These are phyloP conservation scores for Talaromyces sp. DNA, from an alignment of 2,329 filamentous ascomycete species.

Conservation along the genomic window DNA sequence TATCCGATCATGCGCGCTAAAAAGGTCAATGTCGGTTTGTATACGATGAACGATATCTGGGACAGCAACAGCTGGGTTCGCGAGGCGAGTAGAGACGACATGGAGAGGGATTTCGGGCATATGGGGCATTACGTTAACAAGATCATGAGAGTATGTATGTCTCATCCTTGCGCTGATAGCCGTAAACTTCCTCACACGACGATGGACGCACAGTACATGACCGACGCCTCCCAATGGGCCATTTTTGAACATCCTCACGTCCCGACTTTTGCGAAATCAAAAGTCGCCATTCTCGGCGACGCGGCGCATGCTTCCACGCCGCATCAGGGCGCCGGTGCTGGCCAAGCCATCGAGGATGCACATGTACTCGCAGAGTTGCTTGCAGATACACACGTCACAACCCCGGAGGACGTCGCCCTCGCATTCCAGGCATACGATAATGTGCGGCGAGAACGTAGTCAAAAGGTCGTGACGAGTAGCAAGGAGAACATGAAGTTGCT, in stretches of 20 bases:
- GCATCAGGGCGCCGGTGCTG: constrained; percentile 38
- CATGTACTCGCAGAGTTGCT: constrained; percentile 46
- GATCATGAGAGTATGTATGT: constrained; percentile 27
- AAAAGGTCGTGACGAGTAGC: constrained; percentile 51
- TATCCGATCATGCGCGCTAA: constrained; percentile 34
- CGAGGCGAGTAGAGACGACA: constrained; percentile 29
- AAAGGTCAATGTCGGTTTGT: constrained; percentile 34
- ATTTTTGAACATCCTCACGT: constrained; percentile 34
- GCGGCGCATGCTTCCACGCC: constrained; percentile 40
- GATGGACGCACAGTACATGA: constrained; percentile 2
- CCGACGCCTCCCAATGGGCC: constrained; percentile 32
- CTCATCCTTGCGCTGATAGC: neutral
- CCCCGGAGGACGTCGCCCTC: constrained; percentile 34
- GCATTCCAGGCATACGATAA: constrained; percentile 53
- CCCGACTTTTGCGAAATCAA: constrained; percentile 29
- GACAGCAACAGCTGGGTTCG: constrained; percentile 31
- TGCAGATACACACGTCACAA: constrained; percentile 33
- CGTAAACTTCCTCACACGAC: neutral
- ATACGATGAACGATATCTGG: constrained; percentile 28
- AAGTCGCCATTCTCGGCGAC: constrained; percentile 35
- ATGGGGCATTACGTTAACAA: constrained; percentile 30
- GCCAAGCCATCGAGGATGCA: constrained; percentile 35
- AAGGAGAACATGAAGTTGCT: constrained; percentile 39
- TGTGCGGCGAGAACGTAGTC: constrained; percentile 47
- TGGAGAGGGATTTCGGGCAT: constrained; percentile 26